Percentiles rank a stretch among this genome's conserved stretches.
Conservation (phyloP, 1,284 basidiomycete species). For the Rugosomyces carneus region DNA sequence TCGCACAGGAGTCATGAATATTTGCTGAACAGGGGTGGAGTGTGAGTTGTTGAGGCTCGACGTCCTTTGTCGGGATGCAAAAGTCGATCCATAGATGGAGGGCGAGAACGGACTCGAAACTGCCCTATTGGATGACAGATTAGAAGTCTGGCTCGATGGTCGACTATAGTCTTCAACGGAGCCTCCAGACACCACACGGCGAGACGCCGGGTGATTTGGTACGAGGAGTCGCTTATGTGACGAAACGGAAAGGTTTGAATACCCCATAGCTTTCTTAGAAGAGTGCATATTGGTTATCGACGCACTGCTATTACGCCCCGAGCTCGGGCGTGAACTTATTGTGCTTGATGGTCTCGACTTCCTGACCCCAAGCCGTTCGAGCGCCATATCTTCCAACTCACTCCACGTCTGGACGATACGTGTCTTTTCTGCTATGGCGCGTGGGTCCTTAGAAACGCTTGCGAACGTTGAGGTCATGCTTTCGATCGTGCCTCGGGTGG, state of each 20-base stretch:
- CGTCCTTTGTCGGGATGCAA: slow-evolving; percentile 75
- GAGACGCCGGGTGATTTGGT: slow-evolving; percentile 37
- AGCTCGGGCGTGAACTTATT: slow-evolving; percentile 47
- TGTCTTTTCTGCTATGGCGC: slow-evolving; percentile 51
- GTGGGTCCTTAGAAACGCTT: slow-evolving; percentile 45
- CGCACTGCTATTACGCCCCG: slow-evolving; percentile 48
- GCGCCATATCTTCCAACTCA: slow-evolving; percentile 74
- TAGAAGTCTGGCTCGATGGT: slow-evolving; percentile 44
- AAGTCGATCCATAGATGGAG: slow-evolving; percentile 57
- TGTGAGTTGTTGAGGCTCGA: slow-evolving; percentile 49
- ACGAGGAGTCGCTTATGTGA: slow-evolving; percentile 40
- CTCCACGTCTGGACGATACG: slow-evolving; percentile 71
- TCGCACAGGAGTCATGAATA: slow-evolving; percentile 29
- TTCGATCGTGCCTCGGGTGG: slow-evolving; percentile 48
- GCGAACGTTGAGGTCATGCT: slow-evolving; percentile 37
- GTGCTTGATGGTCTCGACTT: slow-evolving; percentile 62
- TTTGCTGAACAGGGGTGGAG: slow-evolving; percentile 27
- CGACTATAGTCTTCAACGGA: slow-evolving; percentile 33
- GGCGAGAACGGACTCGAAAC: slow-evolving; percentile 44
- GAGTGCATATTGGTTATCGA: slow-evolving; percentile 31
- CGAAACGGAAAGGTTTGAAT: slow-evolving; percentile 46
- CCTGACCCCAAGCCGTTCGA: slow-evolving; percentile 53
- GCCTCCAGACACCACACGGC: slow-evolving; percentile 43
- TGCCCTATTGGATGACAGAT: slow-evolving; percentile 42
- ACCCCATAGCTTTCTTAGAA: slow-evolving; percentile 37